Base-by-base conservation (phyloP, 2,329 filamentous ascomycete genomes). In the Penicillium digitatum region DNA sequence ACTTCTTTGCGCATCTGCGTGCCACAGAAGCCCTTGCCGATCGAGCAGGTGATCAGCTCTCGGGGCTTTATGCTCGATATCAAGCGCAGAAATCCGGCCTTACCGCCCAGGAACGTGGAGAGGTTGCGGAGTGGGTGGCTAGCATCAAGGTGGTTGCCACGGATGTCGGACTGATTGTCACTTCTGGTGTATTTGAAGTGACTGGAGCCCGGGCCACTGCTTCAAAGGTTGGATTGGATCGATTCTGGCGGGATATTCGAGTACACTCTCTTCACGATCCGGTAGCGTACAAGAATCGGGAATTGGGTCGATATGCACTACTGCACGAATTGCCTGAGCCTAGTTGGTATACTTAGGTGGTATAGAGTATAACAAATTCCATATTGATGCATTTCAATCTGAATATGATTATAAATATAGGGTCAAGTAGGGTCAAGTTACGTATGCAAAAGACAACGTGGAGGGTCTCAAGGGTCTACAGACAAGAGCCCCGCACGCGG, bases 211-310 rank as follows among this genome's bases (percentile, higher is more conserved):
- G 81, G 56, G 77, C 83, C 0, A 87, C 84, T 0, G 78, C 79
- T 0, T 73, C 73, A 51, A 85, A 80, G 61, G 79, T 84, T 1
- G 83, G 83, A 0, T 69, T 88, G 55, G 85, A 87, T 72, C 74
- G 84, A 1, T 87, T 84, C 69, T 87, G 83, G 83, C 76, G 85
- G 43, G 84, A 88, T 63, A 73, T 87, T n/a, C 70, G 85, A 5
- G 87, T 84, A 5, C 85, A 88, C 69, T 82, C 79, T 0, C 67
- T 88, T 62, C 85, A 87, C 70, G 85, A 87, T 67, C 85, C 84
- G 0, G 83, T 87, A 27, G 81, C 84, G 24, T 87, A 87, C 63
- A 87, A 87, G 76, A 84, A 86, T 54, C 70, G 81, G 3, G 84
- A 87, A 69, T 62, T 87, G 48, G 84, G 84, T 0, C 71, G 81